These are phyloP conservation scores for Boletellus ananas DNA, from an alignment of 768 basidiomycete genomes.

Conservation along the genomic window DNA sequence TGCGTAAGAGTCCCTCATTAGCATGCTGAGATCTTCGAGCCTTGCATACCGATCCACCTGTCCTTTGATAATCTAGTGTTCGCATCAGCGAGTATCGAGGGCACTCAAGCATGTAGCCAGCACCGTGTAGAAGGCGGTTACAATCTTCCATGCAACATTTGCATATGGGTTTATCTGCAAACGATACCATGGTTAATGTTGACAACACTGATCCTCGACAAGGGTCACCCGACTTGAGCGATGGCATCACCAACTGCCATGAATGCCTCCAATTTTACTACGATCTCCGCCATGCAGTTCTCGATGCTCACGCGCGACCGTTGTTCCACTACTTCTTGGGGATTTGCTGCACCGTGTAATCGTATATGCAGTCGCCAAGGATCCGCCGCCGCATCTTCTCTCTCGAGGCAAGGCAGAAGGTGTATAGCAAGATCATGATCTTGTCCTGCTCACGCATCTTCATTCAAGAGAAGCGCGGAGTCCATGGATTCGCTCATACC, in stretches of 20 bases:
- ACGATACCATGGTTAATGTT: not conserved
- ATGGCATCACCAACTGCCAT: slow-evolving; percentile 21
- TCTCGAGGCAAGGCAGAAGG: slow-evolving; percentile 12
- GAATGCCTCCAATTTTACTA: slow-evolving; percentile 24
- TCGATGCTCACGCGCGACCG: slow-evolving; percentile 6
- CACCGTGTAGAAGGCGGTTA: slow-evolving; percentile 27
- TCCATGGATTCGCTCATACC: slow-evolving; percentile 1
- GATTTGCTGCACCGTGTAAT: slow-evolving; percentile 9
- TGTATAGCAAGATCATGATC: slow-evolving; percentile 13
- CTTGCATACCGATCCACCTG: slow-evolving; percentile 26
- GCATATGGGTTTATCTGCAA: slow-evolving; percentile 25
- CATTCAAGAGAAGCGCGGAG: not conserved
- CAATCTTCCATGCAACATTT: slow-evolving; percentile 27
- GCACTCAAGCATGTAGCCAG: not conserved
- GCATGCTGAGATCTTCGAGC: slow-evolving; percentile 22
- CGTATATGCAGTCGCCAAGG: slow-evolving; percentile 23
- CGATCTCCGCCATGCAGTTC: slow-evolving; percentile 19
- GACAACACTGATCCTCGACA: not conserved
- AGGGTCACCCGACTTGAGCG: slow-evolving; percentile 14
- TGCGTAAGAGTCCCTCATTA: slow-evolving; percentile 32
- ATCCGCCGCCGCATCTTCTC: not conserved
- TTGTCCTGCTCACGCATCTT: slow-evolving; percentile 3
- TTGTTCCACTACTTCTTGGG: not conserved
- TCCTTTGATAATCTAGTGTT: slow-evolving; percentile 22
- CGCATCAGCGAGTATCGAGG: slow-evolving; percentile 9